A percentile compares a stretch with the other conserved stretches of the same genome.
phyloP scores from a whole-genome alignment of 2,329 filamentous ascomycete species.

The Cladorrhinum sp. region DNA sequence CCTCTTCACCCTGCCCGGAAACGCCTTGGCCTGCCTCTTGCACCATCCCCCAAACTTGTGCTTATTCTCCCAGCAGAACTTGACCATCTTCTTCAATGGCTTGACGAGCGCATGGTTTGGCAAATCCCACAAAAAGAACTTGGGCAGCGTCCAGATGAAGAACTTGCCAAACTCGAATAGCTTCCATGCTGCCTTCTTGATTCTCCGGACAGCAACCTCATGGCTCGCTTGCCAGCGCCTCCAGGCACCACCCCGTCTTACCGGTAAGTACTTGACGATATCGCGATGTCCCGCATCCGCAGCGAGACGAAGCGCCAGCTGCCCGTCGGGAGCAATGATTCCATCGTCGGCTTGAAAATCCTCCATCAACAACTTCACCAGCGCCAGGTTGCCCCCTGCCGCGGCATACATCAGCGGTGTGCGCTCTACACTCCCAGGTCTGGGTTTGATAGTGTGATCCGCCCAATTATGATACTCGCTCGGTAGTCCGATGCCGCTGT shows the following conservation, averaged over 20 bases:
- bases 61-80: constrained; percentile 26
- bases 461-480: not conserved
- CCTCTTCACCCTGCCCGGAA: constrained; percentile 30
- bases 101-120: constrained; percentile 25
- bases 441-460: not conserved
- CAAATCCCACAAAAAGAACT: constrained; percentile 29
- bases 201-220: constrained; percentile 28
- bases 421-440: constrained; percentile 29
- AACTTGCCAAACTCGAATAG: constrained; percentile 29
- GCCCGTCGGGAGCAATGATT: constrained; percentile 44
- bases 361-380: constrained; percentile 42
- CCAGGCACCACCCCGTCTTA: constrained; percentile 38
- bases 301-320: constrained; percentile 45
- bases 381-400: constrained; percentile 36
- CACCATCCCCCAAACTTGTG: constrained; percentile 31
- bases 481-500: not conserved
- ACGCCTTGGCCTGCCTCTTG: constrained; percentile 26
- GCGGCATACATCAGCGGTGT: constrained; percentile 47
- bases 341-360: constrained; percentile 42
- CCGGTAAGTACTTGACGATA: constrained; percentile 42
- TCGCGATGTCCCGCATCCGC: constrained; percentile 41
- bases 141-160: constrained; percentile 33
- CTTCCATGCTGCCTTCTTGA: constrained; percentile 24
- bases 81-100: constrained; percentile 25
- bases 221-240: constrained; percentile 37